Evolutionary conservation across 306 rosid genomes (phyloP), one percentile per base, ranked within the genome.

Genomic region (Acacia confusa): DNA sequence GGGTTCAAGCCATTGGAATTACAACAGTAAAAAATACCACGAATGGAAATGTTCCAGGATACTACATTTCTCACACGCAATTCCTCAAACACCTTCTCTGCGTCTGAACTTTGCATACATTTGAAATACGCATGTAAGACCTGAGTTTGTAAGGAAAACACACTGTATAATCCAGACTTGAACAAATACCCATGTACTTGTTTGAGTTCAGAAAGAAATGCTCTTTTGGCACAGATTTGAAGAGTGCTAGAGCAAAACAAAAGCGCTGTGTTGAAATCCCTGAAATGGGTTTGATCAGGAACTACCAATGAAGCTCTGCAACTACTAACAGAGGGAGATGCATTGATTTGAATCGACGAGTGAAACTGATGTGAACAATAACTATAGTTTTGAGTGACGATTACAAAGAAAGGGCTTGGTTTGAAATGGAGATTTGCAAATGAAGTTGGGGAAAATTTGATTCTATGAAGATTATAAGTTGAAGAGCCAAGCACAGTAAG

Each of bases 51-150:
- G 50, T 91, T 92, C 95, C 95, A 92, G 1, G 91, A 88, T 25
- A 91, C 94, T 72, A 88, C 92, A 81, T 91, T 90, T 89, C 94
- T 91, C 17, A 7, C 80, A 55, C 73, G 69, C 97, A 92, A 85
- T 91, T 89, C 94, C 53, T 58, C 97, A 38, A 94, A 89, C 91
- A 94, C 52, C 28, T 78, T 87, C 25, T 82, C 72, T 70, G 95
- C 97, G 52, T 82, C 52, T 11, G 44, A 19, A 32, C 81, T 55
- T 77, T 89, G 80, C 73, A 81, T 80, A 83, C 91, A 85, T 16
- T 82, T 88, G 1, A 91, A 84, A 43, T 88, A 92, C 9, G 85
- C 67, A 76, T 68, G 82, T 86, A 94, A 78, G 9, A 90, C 45
- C 70, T 85, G 94, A 77, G 86, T 83, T 84, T 90, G 93, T 2